Base-by-base conservation (phyloP, 345 rosid species). In the Viola odorata region DNA sequence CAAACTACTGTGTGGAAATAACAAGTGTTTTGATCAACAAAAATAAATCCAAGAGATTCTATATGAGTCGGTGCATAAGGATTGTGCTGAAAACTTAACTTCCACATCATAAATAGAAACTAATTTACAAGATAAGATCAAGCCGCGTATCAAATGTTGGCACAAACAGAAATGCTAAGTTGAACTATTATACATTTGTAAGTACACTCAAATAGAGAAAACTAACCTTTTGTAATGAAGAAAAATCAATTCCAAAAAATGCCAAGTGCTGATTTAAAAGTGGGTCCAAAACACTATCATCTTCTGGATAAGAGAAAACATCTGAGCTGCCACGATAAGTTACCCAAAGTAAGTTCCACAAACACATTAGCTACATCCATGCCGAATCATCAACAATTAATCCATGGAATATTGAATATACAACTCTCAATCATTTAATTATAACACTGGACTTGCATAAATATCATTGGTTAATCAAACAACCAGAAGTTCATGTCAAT, bases 281-380 rank as follows among this genome's bases (percentile, higher is more conserved):
- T 42, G 98, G 99, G 64, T 91, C 98, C 78, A 84, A 40, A 73
- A 95, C 94, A 81, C 88, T 69, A 57, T 88, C 90, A 77, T 91
- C 98, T 80, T 91, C 98, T 37, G 91, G 86, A 74, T 95, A 95
- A 53, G 98, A 95, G 79, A 77, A 95, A 80, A 95, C 96, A 69
- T 95, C 99, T 91, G 96, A 81, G 83, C 91, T 85, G 91, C 89
- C 98, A 85, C 87, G 81, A 77, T 45, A 74, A 52, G 67, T 23
- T 75, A 64, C 68, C 61, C 64, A 71, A 57, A 15, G 71, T 84
- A 65, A 80, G 81, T 74, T 68, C 73, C 60, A 65, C 69, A 66
- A 54, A 58, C 12, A 12, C 37, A 38, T 15, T 56, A n/a, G 42
- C 57, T 42, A 67, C 42, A 37, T 39, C n/a, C 45, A 45, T 51